Evolutionary conservation across 225 moss, liverwort and hornwort species (phyloP).

Genomic region (Physcomitrellopsis africana): DNA sequence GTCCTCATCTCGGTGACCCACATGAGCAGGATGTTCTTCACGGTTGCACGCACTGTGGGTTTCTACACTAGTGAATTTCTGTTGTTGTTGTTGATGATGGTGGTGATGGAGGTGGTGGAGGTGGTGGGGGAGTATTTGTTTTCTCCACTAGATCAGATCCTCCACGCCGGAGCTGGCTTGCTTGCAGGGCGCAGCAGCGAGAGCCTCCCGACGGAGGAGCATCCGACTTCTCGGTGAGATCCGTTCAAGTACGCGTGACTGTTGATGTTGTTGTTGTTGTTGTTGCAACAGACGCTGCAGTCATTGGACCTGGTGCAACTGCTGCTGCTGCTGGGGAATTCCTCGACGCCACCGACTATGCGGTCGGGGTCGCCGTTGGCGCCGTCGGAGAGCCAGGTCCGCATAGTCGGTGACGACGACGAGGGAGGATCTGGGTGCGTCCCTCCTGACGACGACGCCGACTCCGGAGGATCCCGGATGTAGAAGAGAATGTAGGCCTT

Average conservation of each 20-base stretch:
- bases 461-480: slow-evolving; percentile 46
- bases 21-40: too few species aligned
- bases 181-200: too few species aligned
- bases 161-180: too few species aligned
- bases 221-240: slow-evolving; percentile 4
- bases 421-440: slow-evolving; percentile 22
- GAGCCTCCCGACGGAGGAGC: neutral
- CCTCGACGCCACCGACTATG: slow-evolving; percentile 12
- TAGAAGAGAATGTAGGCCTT: slow-evolving; percentile 89
- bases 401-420: slow-evolving; percentile 27
- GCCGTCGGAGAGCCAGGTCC: slow-evolving; percentile 26
- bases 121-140: too few species aligned
- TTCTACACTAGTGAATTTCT: too few species aligned
- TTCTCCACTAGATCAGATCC: too few species aligned
- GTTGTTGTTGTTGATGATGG: too few species aligned
- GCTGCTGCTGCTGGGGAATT: neutral
- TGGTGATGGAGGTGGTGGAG: too few species aligned
- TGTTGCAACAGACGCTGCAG: slow-evolving; percentile 11
- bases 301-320: slow-evolving; percentile 5
- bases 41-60: too few species aligned
- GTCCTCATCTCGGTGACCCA: too few species aligned
- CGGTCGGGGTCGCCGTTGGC: slow-evolving; percentile 25
- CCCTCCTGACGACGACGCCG: neutral
- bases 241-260: neutral
- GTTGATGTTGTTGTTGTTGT: too few species aligned